phyloP scores from a whole-genome alignment of 495 filamentous ascomycete species.

The Daldinia loculata region DNA sequence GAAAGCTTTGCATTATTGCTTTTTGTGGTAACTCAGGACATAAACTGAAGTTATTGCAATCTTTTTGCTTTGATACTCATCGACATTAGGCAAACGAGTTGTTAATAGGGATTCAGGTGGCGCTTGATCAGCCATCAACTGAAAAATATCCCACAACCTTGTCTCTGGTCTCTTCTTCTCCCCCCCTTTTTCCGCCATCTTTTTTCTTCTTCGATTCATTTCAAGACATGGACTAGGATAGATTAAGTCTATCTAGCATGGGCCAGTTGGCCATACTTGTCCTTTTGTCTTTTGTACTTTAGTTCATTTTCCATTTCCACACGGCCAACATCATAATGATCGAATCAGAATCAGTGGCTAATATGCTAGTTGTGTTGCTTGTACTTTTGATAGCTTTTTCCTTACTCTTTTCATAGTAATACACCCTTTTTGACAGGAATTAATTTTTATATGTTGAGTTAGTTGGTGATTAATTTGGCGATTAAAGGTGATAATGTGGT shows the following conservation, averaged over 20 bases:
- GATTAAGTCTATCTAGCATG: slow-evolving; percentile 17
- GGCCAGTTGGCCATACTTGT: slow-evolving; percentile 4
- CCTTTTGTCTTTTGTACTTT: background rate
- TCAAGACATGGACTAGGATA: slow-evolving; percentile 27
- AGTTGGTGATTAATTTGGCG: background rate
- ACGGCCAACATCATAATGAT: background rate
- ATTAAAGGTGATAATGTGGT: background rate
- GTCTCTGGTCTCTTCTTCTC: background rate
- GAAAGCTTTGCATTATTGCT: background rate
- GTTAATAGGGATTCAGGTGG: background rate
- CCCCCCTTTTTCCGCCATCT: background rate
- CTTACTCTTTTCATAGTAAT: background rate
- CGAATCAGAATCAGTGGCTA: background rate
- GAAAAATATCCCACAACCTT: background rate
- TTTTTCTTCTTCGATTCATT: background rate
- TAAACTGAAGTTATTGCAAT: background rate
- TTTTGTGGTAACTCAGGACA: background rate
- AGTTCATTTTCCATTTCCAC: background rate
- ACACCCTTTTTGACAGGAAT: background rate
- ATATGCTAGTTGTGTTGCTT: slow-evolving; percentile 1
- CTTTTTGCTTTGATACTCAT: slow-evolving; percentile 1
- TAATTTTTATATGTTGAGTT: background rate
- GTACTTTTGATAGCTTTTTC: background rate
- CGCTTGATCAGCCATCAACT: slow-evolving; percentile 3
- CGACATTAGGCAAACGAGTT: slow-evolving; percentile 1